Conservation (phyloP, 441 rosid species). For the Adansonia grandidieri region DNA sequence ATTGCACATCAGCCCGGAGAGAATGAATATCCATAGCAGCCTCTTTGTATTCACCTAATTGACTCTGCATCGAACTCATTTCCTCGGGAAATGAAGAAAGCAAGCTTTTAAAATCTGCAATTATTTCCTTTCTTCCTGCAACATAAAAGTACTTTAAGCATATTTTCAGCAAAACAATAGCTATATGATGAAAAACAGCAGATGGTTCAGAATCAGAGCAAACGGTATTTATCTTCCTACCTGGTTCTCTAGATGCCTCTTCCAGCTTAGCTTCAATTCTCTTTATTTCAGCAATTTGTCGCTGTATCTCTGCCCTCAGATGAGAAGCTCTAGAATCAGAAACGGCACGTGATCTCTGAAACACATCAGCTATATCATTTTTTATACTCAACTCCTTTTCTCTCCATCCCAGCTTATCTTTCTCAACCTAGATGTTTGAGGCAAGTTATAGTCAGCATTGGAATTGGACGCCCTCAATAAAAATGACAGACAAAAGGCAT, state of each 20-base stretch:
- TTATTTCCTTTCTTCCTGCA: conserved; percentile 89
- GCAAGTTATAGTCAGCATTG: conserved; percentile 39
- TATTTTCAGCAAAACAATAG: conserved; percentile 12
- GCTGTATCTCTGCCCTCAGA: conserved; percentile 68
- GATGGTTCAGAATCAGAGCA: conserved; percentile 19
- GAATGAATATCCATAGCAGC: conserved; percentile 79
- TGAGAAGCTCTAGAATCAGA: conserved; percentile 69
- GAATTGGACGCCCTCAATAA: conserved; percentile 37
- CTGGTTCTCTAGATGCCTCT: conserved; percentile 75
- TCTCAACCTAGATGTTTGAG: conserved; percentile 72
- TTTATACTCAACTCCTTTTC: conserved; percentile 81
- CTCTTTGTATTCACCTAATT: conserved; percentile 71
- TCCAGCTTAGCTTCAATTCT: conserved; percentile 65
- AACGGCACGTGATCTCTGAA: conserved; percentile 70
- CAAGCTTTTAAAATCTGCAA: conserved; percentile 84
- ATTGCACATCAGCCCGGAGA: conserved; percentile 81
- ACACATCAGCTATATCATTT: conserved; percentile 76
- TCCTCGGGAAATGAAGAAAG: conserved; percentile 90
- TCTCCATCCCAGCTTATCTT: conserved; percentile 82
- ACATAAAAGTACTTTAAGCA: conserved; percentile 40
- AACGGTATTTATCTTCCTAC: conserved; percentile 46
- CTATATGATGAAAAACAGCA: neutral
- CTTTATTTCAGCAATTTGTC: conserved; percentile 62
- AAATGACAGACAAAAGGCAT: conserved; percentile 37
- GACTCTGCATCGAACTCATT: conserved; percentile 85